Conservation (phyloP, 1,284 basidiomycete genomes). For the Pseudozyma thailandica region DNA sequence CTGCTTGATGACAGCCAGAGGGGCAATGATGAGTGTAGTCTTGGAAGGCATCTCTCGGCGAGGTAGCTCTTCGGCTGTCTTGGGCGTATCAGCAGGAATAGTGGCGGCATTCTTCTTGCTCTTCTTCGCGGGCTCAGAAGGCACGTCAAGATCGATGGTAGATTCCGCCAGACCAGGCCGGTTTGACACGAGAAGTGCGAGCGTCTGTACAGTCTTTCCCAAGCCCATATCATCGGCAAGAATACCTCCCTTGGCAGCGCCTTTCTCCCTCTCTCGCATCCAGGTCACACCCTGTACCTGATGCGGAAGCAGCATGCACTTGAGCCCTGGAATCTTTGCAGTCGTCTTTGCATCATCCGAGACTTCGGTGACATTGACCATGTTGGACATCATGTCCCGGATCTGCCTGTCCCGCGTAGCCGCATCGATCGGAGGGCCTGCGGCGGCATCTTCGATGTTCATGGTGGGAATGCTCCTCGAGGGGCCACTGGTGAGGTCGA, state of each 20-base stretch:
- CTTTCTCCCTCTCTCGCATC: conserved; percentile 86
- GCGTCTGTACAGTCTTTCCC: conserved; percentile 88
- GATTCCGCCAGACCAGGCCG: conserved; percentile 78
- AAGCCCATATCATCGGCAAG: conserved; percentile 92
- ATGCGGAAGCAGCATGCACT: conserved; percentile 82
- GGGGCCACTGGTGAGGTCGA: conserved; percentile 1
- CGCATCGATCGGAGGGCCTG: conserved; percentile 34
- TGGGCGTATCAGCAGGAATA: not conserved
- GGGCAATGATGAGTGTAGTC: conserved; percentile 66
- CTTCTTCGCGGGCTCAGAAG: conserved; percentile 9
- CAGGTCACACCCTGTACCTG: conserved; percentile 85
- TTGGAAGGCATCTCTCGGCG: conserved; percentile 37
- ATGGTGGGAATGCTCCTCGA: conserved; percentile 2
- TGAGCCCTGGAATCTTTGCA: conserved; percentile 64
- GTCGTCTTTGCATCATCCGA: conserved; percentile 24
- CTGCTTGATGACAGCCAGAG: conserved; percentile 81
- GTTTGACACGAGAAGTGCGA: conserved; percentile 90
- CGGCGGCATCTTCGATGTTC: conserved; percentile 6
- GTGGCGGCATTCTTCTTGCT: conserved; percentile 13
- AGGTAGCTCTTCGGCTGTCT: conserved; percentile 14
- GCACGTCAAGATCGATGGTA: conserved; percentile 76
- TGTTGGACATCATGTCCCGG: conserved; percentile 48
- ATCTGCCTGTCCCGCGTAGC: conserved; percentile 59
- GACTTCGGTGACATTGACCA: conserved; percentile 54
- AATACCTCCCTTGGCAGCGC: conserved; percentile 82